Evolutionary conservation across 495 filamentous ascomycete species (phyloP).

Genomic region (Achaetomiella virescens): DNA sequence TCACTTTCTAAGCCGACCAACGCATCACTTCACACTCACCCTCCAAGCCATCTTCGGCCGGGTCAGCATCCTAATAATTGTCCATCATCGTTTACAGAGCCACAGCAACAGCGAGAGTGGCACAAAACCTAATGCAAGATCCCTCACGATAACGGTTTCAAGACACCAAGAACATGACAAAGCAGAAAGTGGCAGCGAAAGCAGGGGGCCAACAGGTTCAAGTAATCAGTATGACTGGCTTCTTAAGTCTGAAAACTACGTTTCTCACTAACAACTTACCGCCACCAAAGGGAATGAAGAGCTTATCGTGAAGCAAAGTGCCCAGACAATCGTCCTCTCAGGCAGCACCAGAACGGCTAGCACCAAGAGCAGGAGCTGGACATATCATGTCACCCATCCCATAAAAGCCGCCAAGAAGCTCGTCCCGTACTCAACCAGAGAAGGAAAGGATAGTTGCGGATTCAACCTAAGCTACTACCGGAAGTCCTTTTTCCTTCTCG

Average conservation of each 20-base stretch:
- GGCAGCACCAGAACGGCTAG: neutral
- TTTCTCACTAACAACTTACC: too few relatives aligned
- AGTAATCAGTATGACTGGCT: neutral
- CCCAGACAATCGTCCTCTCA: neutral
- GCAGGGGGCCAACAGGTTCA: neutral
- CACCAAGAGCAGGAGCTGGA: neutral
- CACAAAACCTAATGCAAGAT: neutral
- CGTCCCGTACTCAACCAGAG: neutral
- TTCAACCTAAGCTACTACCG: conserved; percentile 3
- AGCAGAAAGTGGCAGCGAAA: neutral
- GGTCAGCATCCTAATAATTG: too few relatives aligned
- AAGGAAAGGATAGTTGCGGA: neutral
- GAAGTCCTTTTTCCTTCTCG: neutral
- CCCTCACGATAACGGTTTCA: neutral
- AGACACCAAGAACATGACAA: neutral
- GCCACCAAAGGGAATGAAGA: neutral
- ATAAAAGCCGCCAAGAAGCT: neutral
- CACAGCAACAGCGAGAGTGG: neutral
- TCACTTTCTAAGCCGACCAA: too few relatives aligned
- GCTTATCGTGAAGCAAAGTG: neutral
- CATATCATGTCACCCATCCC: too few relatives aligned
- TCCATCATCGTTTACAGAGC: too few relatives aligned
- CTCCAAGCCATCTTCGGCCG: too few relatives aligned
- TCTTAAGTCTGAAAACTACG: too few relatives aligned
- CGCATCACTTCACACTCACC: too few relatives aligned